Evolutionary conservation across 345 rosid species (phyloP).

Genomic region (Arabidopsis arenosa): DNA sequence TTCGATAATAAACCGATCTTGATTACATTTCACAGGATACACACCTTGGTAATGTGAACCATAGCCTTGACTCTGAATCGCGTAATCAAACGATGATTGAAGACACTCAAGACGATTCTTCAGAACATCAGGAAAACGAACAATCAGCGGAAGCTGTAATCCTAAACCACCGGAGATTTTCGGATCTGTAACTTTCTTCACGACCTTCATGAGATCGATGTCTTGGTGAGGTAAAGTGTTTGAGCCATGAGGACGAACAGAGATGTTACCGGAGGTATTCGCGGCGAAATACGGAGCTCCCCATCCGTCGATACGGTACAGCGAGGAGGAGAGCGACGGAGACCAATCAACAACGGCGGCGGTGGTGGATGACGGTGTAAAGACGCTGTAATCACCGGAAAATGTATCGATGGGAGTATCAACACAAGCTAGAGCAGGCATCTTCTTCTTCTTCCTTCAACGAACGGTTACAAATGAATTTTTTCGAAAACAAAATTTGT

Average conservation of each 20-base stretch:
- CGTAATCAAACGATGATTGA: conserved; percentile 74
- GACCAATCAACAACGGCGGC: conserved; percentile 57
- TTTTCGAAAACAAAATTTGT: conserved; percentile 3
- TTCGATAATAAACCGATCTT: conserved; percentile 84
- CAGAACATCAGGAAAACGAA: conserved; percentile 84
- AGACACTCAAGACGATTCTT: conserved; percentile 83
- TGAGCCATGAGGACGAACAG: conserved; percentile 71
- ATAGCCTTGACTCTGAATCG: conserved; percentile 64
- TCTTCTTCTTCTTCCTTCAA: conserved; percentile 55
- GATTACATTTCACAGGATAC: conserved; percentile 95
- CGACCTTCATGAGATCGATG: conserved; percentile 76
- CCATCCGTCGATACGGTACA: conserved; percentile 80
- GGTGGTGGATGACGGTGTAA: conserved; percentile 38
- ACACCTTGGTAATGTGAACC: conserved; percentile 85
- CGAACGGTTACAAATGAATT: conserved; percentile 32
- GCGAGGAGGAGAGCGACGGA: conserved; percentile 64
- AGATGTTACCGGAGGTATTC: conserved; percentile 70
- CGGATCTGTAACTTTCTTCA: conserved; percentile 81
- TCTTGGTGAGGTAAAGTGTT: conserved; percentile 77
- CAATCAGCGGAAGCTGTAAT: conserved; percentile 76
- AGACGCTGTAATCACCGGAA: conserved; percentile 55
- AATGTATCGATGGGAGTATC: conserved; percentile 71
- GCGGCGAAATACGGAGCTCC: conserved; percentile 90
- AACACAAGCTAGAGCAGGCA: conserved; percentile 91
- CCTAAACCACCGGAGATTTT: conserved; percentile 79